phyloP scores from a whole-genome alignment of 352 stramenopile genomes.

The Phytophthora kernoviae region DNA sequence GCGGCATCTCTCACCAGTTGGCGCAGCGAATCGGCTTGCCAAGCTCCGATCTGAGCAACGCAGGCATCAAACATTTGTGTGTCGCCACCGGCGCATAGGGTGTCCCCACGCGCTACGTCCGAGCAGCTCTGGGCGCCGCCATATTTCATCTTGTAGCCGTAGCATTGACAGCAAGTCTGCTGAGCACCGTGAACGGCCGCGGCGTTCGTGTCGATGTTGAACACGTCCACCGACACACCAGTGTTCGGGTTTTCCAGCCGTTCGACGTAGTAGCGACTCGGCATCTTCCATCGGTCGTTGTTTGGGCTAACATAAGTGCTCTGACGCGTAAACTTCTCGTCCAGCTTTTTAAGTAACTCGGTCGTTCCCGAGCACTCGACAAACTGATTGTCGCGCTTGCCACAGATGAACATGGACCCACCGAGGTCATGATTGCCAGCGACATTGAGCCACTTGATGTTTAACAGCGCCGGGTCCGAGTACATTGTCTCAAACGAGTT shows the following conservation, averaged over 20 bases:
- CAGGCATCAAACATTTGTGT: conserved; percentile 66
- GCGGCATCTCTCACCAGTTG: conserved; percentile 57
- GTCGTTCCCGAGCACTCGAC: conserved; percentile 58
- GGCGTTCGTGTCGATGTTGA: conserved; percentile 72
- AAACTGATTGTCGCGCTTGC: conserved; percentile 67
- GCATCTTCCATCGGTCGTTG: conserved; percentile 73
- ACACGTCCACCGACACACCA: conserved; percentile 65
- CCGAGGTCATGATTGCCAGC: conserved; percentile 76
- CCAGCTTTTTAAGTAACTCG: conserved; percentile 67
- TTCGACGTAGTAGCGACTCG: conserved; percentile 68
- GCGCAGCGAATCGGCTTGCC: conserved; percentile 65
- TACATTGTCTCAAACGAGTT: conserved; percentile 76
- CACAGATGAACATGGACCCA: conserved; percentile 79
- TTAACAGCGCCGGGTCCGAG: conserved; percentile 44
- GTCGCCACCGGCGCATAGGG: conserved; percentile 55
- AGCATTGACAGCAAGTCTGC: conserved; percentile 83
- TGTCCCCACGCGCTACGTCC: conserved; percentile 50
- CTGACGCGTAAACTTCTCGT: conserved; percentile 70
- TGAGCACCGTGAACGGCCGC: conserved; percentile 61
- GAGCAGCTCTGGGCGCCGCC: conserved; percentile 42
- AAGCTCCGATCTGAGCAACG: conserved; percentile 56
- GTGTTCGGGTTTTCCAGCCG: conserved; percentile 31
- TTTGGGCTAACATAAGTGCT: conserved; percentile 65
- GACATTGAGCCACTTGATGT: conserved; percentile 77
- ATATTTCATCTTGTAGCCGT: conserved; percentile 72